These are phyloP conservation scores for Mycena galopus DNA, from an alignment of 768 basidiomycete species.

Conservation along the genomic window DNA sequence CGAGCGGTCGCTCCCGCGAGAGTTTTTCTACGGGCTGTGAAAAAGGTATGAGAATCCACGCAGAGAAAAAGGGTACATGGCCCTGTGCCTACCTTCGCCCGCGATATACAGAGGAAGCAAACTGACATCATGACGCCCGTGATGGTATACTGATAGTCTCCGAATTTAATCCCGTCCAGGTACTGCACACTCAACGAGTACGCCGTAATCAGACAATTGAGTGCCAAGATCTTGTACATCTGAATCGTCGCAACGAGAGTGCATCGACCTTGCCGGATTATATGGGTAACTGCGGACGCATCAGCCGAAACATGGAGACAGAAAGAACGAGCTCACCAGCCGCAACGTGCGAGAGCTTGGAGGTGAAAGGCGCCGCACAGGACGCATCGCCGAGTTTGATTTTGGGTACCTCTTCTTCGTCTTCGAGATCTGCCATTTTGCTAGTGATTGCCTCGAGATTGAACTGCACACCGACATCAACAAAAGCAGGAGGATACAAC, in stretches of 20 bases:
- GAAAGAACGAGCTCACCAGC: constrained; percentile 75
- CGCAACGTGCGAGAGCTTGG: constrained; percentile 96
- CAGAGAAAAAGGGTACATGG: background rate
- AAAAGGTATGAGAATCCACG: background rate
- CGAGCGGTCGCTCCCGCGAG: constrained; percentile 91
- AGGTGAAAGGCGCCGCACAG: constrained; percentile 98
- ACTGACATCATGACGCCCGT: constrained; percentile 98
- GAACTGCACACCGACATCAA: constrained; percentile 65
- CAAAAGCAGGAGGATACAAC: constrained; percentile 32
- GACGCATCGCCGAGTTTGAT: constrained; percentile 99
- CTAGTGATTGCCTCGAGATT: constrained; percentile 84
- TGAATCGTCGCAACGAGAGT: constrained; percentile 98
- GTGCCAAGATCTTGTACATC: constrained; percentile 99
- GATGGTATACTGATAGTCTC: constrained; percentile 98
- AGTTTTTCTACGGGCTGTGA: constrained; percentile 94
- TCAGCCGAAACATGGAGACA: constrained; percentile 14
- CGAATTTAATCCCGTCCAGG: constrained; percentile 98
- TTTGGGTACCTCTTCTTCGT: constrained; percentile 94
- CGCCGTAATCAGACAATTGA: constrained; percentile 99
- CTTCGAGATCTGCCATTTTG: constrained; percentile 92
- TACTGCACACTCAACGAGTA: constrained; percentile 98
- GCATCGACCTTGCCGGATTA: constrained; percentile 98
- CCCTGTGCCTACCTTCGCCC: constrained; percentile 83
- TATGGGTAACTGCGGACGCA: constrained; percentile 81
- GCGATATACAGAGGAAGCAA: constrained; percentile 97